Evolutionary conservation across 2,329 filamentous ascomycete species (phyloP).

Genomic region (Apiospora marii): DNA sequence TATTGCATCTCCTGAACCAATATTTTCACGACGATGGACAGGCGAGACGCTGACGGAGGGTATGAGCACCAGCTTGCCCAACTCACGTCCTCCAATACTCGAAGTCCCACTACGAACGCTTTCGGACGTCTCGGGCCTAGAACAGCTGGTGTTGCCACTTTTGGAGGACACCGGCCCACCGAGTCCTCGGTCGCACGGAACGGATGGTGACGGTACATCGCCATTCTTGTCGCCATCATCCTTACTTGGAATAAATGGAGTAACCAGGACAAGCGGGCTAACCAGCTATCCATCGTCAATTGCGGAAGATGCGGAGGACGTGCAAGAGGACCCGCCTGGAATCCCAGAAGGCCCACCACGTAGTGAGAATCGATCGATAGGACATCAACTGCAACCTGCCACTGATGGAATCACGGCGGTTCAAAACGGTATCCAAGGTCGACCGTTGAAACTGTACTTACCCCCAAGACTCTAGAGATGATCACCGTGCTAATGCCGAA

Average conservation of each 20-base stretch:
- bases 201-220: background rate
- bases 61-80: background rate
- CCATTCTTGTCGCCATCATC: background rate
- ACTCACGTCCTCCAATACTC: background rate
- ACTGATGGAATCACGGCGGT: background rate
- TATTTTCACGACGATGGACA: background rate
- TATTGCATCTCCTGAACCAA: background rate
- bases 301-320: background rate
- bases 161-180: background rate
- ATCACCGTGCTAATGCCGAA: background rate
- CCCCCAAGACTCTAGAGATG: background rate
- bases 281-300: conserved; percentile 18
- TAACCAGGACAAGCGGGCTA: background rate
- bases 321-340: background rate
- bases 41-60: background rate
- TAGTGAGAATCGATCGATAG: background rate
- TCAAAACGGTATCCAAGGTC: conserved; percentile 3
- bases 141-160: background rate
- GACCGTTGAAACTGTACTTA: conserved; percentile 2
- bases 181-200: background rate
- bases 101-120: background rate
- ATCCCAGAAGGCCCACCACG: background rate
- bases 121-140: background rate
- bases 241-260: background rate
- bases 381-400: background rate